phyloP scores from a whole-genome alignment of 73 alveolate genomes.

The Paramecium bursaria region DNA sequence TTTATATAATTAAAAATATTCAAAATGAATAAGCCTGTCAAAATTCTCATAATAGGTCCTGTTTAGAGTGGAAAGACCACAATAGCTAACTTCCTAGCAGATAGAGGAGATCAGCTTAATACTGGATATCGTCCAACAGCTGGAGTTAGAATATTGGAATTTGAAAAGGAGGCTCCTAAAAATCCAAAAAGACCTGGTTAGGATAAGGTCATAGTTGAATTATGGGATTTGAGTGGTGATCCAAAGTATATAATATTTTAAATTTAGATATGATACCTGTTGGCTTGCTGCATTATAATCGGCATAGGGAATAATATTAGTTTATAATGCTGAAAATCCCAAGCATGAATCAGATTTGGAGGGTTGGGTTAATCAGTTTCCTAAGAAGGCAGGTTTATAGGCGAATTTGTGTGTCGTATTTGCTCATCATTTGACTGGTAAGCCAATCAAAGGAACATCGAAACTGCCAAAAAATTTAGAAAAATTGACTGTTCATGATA shows the following conservation, averaged over 20 bases:
- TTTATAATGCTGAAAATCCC: conserved; percentile 81
- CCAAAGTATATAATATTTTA: conserved; percentile 23
- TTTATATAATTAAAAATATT: conserved; percentile 7
- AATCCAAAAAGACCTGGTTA: conserved; percentile 76
- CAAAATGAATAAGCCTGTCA: conserved; percentile 63
- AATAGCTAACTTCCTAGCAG: conserved; percentile 80
- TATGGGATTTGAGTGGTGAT: conserved; percentile 81
- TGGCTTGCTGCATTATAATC: conserved; percentile 84
- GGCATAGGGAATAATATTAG: conserved; percentile 80
- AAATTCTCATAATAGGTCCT: conserved; percentile 82
- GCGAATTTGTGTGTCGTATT: conserved; percentile 71
- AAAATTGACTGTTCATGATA: conserved; percentile 73
- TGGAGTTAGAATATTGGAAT: conserved; percentile 81
- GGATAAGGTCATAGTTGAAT: conserved; percentile 78
- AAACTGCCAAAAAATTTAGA: conserved; percentile 70
- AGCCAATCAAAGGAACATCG: conserved; percentile 56
- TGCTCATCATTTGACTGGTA: conserved; percentile 67
- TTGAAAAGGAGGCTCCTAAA: conserved; percentile 85
- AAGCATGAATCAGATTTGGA: conserved; percentile 76
- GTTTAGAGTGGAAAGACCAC: conserved; percentile 80
- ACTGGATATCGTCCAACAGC: conserved; percentile 78
- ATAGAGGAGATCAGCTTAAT: conserved; percentile 78
- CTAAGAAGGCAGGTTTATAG: conserved; percentile 77
- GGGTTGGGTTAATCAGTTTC: conserved; percentile 75
- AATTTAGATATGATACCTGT: conserved; percentile 75